Evolutionary conservation across 805 yeast species (phyloP).

Genomic region (Candida golubevii): DNA sequence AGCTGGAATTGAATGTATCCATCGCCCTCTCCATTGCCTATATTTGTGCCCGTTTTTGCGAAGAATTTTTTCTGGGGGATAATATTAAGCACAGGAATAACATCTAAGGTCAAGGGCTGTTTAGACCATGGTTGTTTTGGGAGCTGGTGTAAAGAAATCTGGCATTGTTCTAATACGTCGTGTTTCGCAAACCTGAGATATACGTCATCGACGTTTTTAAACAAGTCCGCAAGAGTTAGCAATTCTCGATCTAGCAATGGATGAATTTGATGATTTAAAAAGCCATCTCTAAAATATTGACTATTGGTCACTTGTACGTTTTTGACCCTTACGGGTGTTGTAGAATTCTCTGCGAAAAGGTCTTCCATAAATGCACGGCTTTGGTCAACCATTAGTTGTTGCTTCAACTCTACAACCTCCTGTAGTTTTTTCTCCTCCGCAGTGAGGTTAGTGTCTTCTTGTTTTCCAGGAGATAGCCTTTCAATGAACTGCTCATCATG

Average conservation of each 20-base stretch:
- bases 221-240: slow-evolving; percentile 37
- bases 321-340: slow-evolving; percentile 40
- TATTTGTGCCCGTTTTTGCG: slow-evolving; percentile 91
- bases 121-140: slow-evolving; percentile 9
- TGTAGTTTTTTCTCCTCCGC: slow-evolving; percentile 26
- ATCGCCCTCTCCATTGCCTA: slow-evolving; percentile 96
- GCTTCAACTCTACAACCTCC: slow-evolving; percentile 24
- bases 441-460: slow-evolving; percentile 9
- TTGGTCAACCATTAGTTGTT: slow-evolving; percentile 29
- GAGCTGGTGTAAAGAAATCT: slow-evolving; percentile 25
- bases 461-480: slow-evolving; percentile 18
- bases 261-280: slow-evolving; percentile 42
- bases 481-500: slow-evolving; percentile 34
- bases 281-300: slow-evolving; percentile 42
- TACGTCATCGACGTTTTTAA: slow-evolving; percentile 40
- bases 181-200: slow-evolving; percentile 41
- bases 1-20: slow-evolving; percentile 77
- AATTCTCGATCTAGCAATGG: slow-evolving; percentile 40
- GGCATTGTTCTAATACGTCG: slow-evolving; percentile 41
- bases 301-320: slow-evolving; percentile 48
- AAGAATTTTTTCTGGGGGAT: slow-evolving; percentile 64
- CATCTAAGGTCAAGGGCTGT: slow-evolving; percentile 13
- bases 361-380: slow-evolving; percentile 30
- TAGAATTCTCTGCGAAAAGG: slow-evolving; percentile 29
- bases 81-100: slow-evolving; percentile 36